Conservation (phyloP, 768 basidiomycete species). For the Tricholoma sp. region DNA sequence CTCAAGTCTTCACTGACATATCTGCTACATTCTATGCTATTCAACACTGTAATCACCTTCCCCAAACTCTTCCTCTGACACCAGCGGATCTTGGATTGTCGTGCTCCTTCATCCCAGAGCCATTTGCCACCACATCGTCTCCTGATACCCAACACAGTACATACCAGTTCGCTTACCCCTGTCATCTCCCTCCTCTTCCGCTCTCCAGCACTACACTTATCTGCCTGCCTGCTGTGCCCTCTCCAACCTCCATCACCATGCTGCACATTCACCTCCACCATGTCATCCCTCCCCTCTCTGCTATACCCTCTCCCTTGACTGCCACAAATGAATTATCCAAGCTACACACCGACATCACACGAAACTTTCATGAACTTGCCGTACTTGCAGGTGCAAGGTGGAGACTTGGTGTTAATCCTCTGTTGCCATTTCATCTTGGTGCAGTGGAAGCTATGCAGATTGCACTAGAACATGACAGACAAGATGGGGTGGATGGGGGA, state of each 20-base stretch:
- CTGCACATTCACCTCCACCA: constrained; percentile 61
- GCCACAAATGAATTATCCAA: constrained; percentile 20
- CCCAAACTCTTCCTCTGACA: constrained; percentile 31
- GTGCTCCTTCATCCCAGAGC: constrained; percentile 30
- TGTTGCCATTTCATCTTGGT: constrained; percentile 70
- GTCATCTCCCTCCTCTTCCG: constrained; percentile 46
- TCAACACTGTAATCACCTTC: constrained; percentile 35
- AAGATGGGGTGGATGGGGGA: not conserved
- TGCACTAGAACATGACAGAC: constrained; percentile 31
- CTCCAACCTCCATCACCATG: constrained; percentile 43
- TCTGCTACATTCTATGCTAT: constrained; percentile 49
- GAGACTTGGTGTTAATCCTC: constrained; percentile 44
- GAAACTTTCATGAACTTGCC: constrained; percentile 65
- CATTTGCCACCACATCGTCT: constrained; percentile 7
- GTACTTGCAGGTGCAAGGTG: constrained; percentile 50
- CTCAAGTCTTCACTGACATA: constrained; percentile 36
- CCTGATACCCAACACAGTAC: constrained; percentile 8
- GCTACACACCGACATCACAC: constrained; percentile 52
- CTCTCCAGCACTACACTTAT: constrained; percentile 55
- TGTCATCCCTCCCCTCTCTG: not conserved
- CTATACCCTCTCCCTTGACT: constrained; percentile 33
- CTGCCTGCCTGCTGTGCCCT: constrained; percentile 40
- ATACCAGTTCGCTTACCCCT: constrained; percentile 19
- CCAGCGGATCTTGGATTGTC: constrained; percentile 30
- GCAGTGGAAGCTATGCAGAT: constrained; percentile 61